A percentile compares a stretch with the other conserved stretches of the same genome.
Evolutionary conservation across 2,329 filamentous ascomycete species (phyloP).

Genomic region (Phyllosticta paracitricarpa): DNA sequence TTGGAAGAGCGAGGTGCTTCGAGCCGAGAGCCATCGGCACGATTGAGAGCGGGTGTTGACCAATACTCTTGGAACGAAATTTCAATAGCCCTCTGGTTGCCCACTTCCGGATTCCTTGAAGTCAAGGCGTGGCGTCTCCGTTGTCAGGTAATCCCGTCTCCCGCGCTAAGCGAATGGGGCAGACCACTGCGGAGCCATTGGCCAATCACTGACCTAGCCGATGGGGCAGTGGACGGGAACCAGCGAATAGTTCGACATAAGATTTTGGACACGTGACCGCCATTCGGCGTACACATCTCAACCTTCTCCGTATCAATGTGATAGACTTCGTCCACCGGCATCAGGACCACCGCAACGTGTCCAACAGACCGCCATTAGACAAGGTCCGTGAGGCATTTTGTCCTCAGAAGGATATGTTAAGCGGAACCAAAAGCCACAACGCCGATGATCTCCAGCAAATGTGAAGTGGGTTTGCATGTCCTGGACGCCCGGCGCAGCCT

Average conservation of each 20-base stretch:
- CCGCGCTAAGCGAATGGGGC: conserved; percentile 5
- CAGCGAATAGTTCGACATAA: conserved; percentile 22
- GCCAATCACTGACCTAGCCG: conserved; percentile 4
- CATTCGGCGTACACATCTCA: conserved; percentile 26
- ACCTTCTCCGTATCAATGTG: conserved; percentile 23
- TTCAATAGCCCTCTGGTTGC: conserved; percentile 6
- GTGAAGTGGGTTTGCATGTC: conserved; percentile 34
- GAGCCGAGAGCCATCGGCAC: conserved; percentile 8
- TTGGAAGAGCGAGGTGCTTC: conserved; percentile 6
- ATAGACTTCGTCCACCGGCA: conserved; percentile 22
- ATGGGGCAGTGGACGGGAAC: conserved; percentile 7
- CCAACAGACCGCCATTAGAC: conserved; percentile 24
- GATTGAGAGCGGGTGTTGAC: conserved; percentile 14
- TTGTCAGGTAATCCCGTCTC: conserved; percentile 5
- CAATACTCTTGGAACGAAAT: conserved; percentile 15
- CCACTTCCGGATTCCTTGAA: conserved; percentile 3
- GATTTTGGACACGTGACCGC: conserved; percentile 26
- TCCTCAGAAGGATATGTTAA: conserved; percentile 30
- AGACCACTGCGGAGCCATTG: background rate
- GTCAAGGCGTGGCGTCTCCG: conserved; percentile 6
- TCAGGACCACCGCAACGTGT: conserved; percentile 15
- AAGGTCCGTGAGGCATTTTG: conserved; percentile 32
- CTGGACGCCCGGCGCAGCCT: conserved; percentile 32
- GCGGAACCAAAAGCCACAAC: conserved; percentile 37
- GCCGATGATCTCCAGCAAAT: conserved; percentile 29